Evolutionary conservation across 768 basidiomycete species (phyloP).

Genomic region (Mycena rosella): DNA sequence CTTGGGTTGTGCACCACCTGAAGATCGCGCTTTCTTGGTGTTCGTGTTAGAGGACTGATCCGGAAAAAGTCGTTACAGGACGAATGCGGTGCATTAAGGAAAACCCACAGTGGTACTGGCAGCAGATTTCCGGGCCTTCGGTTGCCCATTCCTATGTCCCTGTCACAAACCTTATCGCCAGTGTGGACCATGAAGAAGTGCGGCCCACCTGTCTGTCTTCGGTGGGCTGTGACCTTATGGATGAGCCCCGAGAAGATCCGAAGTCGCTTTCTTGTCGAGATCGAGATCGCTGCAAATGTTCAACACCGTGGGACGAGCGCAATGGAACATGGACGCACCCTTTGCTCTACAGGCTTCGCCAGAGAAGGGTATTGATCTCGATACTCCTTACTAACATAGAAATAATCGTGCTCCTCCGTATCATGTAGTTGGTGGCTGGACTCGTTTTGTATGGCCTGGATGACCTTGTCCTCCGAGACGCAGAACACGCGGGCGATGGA

Average conservation of each 20-base stretch:
- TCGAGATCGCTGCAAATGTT: not conserved
- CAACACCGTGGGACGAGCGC: too few relatives aligned
- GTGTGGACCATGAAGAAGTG: too few relatives aligned
- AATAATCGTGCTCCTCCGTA: constrained; percentile 24
- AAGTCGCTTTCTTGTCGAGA: not conserved
- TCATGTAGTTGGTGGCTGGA: not conserved
- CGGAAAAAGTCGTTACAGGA: not conserved
- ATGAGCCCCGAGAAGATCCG: too few relatives aligned
- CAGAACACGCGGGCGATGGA: constrained; percentile 13
- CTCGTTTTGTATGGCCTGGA: constrained; percentile 20
- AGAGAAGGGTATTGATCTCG: constrained; percentile 8
- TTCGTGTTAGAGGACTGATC: not conserved
- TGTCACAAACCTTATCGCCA: not conserved
- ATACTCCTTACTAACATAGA: constrained; percentile 26
- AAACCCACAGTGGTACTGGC: too few relatives aligned
- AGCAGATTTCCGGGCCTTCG: too few relatives aligned
- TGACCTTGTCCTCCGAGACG: constrained; percentile 25
- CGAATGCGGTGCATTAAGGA: not conserved
- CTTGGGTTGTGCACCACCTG: not conserved
- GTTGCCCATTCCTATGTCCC: not conserved
- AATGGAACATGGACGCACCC: not conserved
- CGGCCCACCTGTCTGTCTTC: too few relatives aligned
- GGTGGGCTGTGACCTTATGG: too few relatives aligned
- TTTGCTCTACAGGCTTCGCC: not conserved
- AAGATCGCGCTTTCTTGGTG: not conserved